Conservation (phyloP, 169 alveolate genomes). For the Plasmodium gallinaceum region DNA sequence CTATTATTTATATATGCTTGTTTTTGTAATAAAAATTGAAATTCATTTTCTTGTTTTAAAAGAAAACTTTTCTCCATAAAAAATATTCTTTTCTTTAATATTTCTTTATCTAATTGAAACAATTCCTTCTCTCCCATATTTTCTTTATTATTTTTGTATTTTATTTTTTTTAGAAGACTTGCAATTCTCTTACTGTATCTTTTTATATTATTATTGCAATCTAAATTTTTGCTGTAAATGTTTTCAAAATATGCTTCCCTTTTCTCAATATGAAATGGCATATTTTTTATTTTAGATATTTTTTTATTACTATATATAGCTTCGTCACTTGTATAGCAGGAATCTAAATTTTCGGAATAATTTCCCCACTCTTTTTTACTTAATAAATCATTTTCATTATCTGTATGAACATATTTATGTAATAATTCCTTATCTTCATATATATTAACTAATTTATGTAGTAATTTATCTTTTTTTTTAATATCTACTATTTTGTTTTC, state of each 20-base stretch:
- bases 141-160: background rate
- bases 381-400: background rate
- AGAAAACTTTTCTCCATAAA: constrained; percentile 18
- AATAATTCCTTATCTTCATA: background rate
- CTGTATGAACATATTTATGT: background rate
- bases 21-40: constrained; percentile 36
- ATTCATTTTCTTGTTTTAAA: constrained; percentile 29
- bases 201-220: background rate
- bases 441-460: constrained; percentile 22
- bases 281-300: background rate
- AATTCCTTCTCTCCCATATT: background rate
- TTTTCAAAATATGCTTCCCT: background rate
- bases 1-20: constrained; percentile 59
- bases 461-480: constrained; percentile 38
- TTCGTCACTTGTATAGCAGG: background rate
- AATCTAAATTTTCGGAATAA: background rate
- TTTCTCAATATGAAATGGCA: background rate
- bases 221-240: background rate
- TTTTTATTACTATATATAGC: background rate
- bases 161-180: background rate
- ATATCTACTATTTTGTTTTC: constrained; percentile 44
- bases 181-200: background rate
- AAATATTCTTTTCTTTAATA: constrained; percentile 35
- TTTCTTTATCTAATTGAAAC: constrained; percentile 35
- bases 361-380: background rate